These are phyloP conservation scores for Phytophthora cryptogea DNA, from an alignment of 352 stramenopile genomes.

Conservation along the genomic window DNA sequence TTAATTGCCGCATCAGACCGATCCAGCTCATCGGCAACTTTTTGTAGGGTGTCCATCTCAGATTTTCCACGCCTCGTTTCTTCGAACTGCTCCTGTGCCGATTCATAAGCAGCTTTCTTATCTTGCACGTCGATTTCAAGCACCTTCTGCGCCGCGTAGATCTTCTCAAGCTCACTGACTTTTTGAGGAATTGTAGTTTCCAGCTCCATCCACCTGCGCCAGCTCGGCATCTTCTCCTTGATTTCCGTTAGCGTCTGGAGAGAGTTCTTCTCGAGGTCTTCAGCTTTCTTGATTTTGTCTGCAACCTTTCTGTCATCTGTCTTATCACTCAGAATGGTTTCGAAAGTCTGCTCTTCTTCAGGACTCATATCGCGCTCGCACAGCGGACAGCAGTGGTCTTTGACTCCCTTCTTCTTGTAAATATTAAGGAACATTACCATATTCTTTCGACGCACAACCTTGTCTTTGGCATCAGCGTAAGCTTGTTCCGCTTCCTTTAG, in stretches of 20 bases:
- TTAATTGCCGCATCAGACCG: conserved; percentile 30
- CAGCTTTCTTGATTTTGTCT: conserved; percentile 78
- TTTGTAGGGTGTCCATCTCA: conserved; percentile 40
- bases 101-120: conserved; percentile 30
- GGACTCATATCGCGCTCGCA: conserved; percentile 67
- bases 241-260: conserved; percentile 63
- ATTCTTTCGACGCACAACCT: conserved; percentile 77
- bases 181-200: conserved; percentile 53
- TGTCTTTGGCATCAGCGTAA: conserved; percentile 85
- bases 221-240: conserved; percentile 65
- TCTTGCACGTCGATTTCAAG: conserved; percentile 63
- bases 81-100: conserved; percentile 37
- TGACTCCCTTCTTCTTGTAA: conserved; percentile 86
- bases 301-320: conserved; percentile 76
- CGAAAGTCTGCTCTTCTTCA: conserved; percentile 64
- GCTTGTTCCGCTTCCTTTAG: conserved; percentile 56
- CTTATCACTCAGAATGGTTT: conserved; percentile 69
- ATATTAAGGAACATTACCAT: conserved; percentile 83
- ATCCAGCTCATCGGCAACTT: conserved; percentile 41
- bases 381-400: conserved; percentile 79
- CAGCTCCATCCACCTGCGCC: conserved; percentile 63
- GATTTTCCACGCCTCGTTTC: conserved; percentile 37
- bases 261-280: conserved; percentile 48
- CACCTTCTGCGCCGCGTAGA: conserved; percentile 49
- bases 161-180: conserved; percentile 47